Evolutionary conservation across 2,329 filamentous ascomycete genomes (phyloP), one percentile per base, ranked within the genome.

Genomic region (Teratosphaeria destructans): DNA sequence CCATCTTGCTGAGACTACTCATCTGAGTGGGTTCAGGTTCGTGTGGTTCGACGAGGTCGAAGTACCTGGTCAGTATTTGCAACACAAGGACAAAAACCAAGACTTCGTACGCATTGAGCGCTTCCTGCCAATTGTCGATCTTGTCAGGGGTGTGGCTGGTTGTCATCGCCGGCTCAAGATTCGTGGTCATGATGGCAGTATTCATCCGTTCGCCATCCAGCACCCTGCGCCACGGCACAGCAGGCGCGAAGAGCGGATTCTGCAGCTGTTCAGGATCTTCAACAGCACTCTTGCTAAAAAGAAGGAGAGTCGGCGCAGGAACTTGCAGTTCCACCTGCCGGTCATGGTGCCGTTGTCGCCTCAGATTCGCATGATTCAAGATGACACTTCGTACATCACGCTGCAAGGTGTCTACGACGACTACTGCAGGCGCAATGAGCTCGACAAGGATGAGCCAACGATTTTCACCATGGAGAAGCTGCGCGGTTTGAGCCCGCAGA

Each of bases 21-120:
- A 90, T 55, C 83, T 99, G 52, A 96, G 90, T 75, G 94, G 97
- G 71, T 99, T 99, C 80, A 84, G 90, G 47, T 99, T 96, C 79
- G 87, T 94, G 73, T 97, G 96, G 74, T 96, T 99, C 66, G 94
- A 99, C 70, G 95, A 99, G 68, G 93, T 99, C 12, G 94, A 99
- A 75, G 85, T 99, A 39, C 95, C 95, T 3, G 94, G 94, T 0
- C 94, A 99, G 72, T 99, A 99, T 73, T 78, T 96, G 63, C 87
- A 95, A 71, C 94, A 96, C 77, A 95, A 94, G 74, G 95, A 99
- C 70, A 99, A 97, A 82, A 99, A 99, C 73, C 91, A 95, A 68
- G 94, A 99, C 73, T 99, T 99, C 72, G 87, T 99, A 65, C 88
- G 92, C 54, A 97, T 99, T 65, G 95, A 99, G 73, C 88, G 93